A percentile compares a stretch with the other conserved stretches of the same genome.
phyloP scores from a whole-genome alignment of 1,284 basidiomycete genomes.

The Ustilago hordei region DNA sequence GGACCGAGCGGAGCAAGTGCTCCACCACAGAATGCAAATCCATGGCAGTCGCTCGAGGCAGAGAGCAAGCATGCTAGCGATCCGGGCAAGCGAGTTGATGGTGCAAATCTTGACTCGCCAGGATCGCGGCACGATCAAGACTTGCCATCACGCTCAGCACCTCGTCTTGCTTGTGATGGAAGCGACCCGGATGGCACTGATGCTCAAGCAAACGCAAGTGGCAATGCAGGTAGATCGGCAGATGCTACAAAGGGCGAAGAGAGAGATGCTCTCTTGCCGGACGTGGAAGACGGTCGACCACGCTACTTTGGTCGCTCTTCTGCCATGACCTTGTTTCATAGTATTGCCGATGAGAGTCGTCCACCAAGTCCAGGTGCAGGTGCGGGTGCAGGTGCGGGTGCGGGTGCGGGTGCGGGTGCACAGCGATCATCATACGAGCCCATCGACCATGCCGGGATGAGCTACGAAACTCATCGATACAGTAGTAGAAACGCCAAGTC shows the following conservation, averaged over 20 bases:
- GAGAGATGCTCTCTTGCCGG: slow-evolving; percentile 50
- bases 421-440: slow-evolving; percentile 17
- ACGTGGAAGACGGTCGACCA: slow-evolving; percentile 61
- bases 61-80: slow-evolving; percentile 8
- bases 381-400: no score
- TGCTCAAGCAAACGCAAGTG: background rate
- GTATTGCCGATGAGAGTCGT: slow-evolving; percentile 48
- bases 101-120: background rate
- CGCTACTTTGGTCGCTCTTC: slow-evolving; percentile 60
- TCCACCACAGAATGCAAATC: slow-evolving; percentile 49
- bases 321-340: slow-evolving; percentile 51
- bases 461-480: slow-evolving; percentile 46
- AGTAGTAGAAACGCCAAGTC: slow-evolving; percentile 5
- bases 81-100: background rate
- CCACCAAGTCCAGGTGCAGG: slow-evolving; percentile 45
- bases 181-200: slow-evolving; percentile 25
- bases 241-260: slow-evolving; percentile 32
- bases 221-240: background rate
- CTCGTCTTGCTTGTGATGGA: slow-evolving; percentile 12
- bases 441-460: slow-evolving; percentile 39
- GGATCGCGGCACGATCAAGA: slow-evolving; percentile 20
- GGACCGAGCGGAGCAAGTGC: slow-evolving; percentile 39
- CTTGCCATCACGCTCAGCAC: slow-evolving; percentile 23
- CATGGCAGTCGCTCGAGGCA: slow-evolving; percentile 36
- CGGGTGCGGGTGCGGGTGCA: slow-evolving; percentile 15